These are phyloP conservation scores for Pyricularia sp. DNA, from an alignment of 2,329 filamentous ascomycete genomes.

Conservation along the genomic window DNA sequence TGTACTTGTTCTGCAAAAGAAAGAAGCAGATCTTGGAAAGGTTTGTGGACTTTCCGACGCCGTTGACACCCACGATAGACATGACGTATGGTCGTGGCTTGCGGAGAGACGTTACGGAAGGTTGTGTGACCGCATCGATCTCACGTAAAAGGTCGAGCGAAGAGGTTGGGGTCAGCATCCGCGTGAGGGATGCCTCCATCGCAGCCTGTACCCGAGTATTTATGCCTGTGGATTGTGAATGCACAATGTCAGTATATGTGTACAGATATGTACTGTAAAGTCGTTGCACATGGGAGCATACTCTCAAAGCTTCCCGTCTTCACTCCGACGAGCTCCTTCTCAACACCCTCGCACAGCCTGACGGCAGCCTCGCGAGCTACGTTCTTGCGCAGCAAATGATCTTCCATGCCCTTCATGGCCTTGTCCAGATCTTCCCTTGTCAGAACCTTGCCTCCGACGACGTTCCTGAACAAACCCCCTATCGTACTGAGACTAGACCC, in stretches of 20 bases:
- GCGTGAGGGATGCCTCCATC: conserved; percentile 86
- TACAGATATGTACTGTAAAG: not conserved
- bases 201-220: conserved; percentile 74
- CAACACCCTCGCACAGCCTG: conserved; percentile 82
- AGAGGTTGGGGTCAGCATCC: conserved; percentile 91
- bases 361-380: conserved; percentile 91
- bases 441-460: conserved; percentile 88
- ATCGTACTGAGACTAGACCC: conserved; percentile 75
- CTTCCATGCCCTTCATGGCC: conserved; percentile 91
- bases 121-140: conserved; percentile 69
- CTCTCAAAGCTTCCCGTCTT: conserved; percentile 90
- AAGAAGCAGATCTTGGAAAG: conserved; percentile 98
- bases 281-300: conserved; percentile 13
- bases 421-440: conserved; percentile 85
- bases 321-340: conserved; percentile 79
- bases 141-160: conserved; percentile 91
- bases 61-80: conserved; percentile 96
- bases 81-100: conserved; percentile 83
- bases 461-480: conserved; percentile 83
- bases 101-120: conserved; percentile 52
- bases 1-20: conserved; percentile 92
- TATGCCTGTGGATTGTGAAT: conserved; percentile 39
- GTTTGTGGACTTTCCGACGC: conserved; percentile 96
- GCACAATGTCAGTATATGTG: conserved; percentile 4
- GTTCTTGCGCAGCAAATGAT: conserved; percentile 90